Evolutionary conservation across 495 filamentous ascomycete genomes (phyloP).

Genomic region (Penicillium bialowiezense): DNA sequence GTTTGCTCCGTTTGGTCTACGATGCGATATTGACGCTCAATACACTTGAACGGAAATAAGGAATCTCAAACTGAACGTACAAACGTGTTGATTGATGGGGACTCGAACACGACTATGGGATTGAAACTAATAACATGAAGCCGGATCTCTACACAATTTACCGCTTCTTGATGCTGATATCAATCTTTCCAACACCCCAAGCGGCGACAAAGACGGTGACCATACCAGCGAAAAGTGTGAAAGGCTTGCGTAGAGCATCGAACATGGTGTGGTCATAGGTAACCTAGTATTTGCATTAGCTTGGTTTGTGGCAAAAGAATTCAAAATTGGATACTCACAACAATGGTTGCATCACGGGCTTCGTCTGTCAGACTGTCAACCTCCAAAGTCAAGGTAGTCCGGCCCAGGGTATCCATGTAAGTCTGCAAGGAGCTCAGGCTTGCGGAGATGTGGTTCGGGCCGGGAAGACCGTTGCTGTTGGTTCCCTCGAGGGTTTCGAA

Average conservation of each 20-base stretch:
- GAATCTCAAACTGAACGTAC: background rate
- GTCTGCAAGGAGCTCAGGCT: conserved; percentile 68
- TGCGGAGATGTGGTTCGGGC: conserved; percentile 32
- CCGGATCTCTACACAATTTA: conserved; percentile 17
- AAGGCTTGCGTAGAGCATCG: conserved; percentile 79
- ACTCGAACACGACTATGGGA: conserved; percentile 2
- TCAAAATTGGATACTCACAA: conserved; percentile 48
- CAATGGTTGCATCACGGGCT: conserved; percentile 70
- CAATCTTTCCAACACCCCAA: conserved; percentile 74
- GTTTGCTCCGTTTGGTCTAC: background rate
- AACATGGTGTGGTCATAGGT: conserved; percentile 81
- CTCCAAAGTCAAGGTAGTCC: conserved; percentile 76
- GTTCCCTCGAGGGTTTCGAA: conserved; percentile 37
- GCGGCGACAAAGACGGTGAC: conserved; percentile 69
- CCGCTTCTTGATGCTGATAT: conserved; percentile 65
- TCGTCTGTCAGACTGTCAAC: conserved; percentile 88
- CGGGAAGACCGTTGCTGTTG: conserved; percentile 39
- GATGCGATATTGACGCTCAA: background rate
- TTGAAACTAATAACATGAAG: background rate
- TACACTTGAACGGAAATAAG: background rate
- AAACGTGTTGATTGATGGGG: conserved; percentile 4
- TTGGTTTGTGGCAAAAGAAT: background rate
- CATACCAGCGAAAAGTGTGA: conserved; percentile 74
- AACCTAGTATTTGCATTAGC: conserved; percentile 34
- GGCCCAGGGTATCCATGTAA: conserved; percentile 91